phyloP scores from a whole-genome alignment of 1,139 yeast genomes.

The Entelexis sorbosivorans region DNA sequence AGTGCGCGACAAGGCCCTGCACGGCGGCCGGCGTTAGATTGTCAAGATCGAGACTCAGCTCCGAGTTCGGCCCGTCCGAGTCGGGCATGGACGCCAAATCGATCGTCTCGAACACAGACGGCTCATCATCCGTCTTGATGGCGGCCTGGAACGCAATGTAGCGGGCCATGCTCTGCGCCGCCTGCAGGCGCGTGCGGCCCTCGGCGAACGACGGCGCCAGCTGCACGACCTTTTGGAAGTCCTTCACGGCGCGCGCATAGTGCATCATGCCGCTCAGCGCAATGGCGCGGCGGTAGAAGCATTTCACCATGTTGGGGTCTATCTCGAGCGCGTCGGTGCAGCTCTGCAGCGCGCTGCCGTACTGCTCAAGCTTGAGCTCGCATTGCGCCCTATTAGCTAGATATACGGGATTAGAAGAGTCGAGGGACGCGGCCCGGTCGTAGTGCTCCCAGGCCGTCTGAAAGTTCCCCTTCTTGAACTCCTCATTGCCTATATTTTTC shows the following conservation, averaged over 20 bases:
- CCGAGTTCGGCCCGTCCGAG: slow-evolving; percentile 12
- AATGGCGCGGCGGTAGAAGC: slow-evolving; percentile 72
- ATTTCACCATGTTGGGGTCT: slow-evolving; percentile 62
- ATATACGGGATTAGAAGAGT: slow-evolving; percentile 57
- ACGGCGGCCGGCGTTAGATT: slow-evolving; percentile 46
- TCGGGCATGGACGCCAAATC: slow-evolving; percentile 38
- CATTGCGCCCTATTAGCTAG: slow-evolving; percentile 87
- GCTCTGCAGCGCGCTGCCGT: slow-evolving; percentile 73
- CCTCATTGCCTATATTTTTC: slow-evolving; percentile 56
- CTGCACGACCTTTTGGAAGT: slow-evolving; percentile 53
- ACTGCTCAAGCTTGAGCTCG: slow-evolving; percentile 71
- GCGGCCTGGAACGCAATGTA: slow-evolving; percentile 78
- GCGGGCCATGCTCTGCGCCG: slow-evolving; percentile 57
- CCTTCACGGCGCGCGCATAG: slow-evolving; percentile 62
- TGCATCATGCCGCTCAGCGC: slow-evolving; percentile 67
- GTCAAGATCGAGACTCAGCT: slow-evolving; percentile 33
- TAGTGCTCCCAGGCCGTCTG: slow-evolving; percentile 60
- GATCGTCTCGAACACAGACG: slow-evolving; percentile 36
- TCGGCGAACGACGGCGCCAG: slow-evolving; percentile 58
- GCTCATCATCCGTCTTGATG: slow-evolving; percentile 57
- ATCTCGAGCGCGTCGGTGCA: slow-evolving; percentile 59
- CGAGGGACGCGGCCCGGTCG: slow-evolving; percentile 64
- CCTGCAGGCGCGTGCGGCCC: slow-evolving; percentile 53
- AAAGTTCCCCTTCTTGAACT: slow-evolving; percentile 50
- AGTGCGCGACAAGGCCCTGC: slow-evolving; percentile 51